These are phyloP conservation scores for Camelina hispida DNA, from an alignment of 345 rosid species.

Conservation along the genomic window DNA sequence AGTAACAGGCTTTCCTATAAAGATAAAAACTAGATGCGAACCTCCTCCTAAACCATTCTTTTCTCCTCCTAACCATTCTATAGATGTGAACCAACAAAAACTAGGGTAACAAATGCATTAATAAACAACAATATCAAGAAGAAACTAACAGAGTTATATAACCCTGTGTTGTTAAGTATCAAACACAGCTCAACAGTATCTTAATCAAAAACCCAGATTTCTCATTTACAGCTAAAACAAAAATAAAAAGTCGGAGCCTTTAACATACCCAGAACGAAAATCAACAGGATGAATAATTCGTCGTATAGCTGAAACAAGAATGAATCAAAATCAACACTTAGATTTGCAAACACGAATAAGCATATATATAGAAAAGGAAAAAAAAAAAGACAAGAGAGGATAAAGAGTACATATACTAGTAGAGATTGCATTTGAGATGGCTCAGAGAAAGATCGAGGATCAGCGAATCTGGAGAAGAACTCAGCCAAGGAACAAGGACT, in stretches of 20 bases:
- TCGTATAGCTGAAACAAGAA: slow-evolving; percentile 43
- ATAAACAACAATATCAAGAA: not conserved
- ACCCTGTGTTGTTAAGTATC: not conserved
- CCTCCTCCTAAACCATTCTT: not conserved
- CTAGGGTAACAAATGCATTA: not conserved
- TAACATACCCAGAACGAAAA: slow-evolving; percentile 42
- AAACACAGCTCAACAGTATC: slow-evolving; percentile 20
- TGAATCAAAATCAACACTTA: not conserved
- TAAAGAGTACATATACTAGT: slow-evolving; percentile 42
- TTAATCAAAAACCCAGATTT: slow-evolving; percentile 9
- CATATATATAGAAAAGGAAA: not conserved
- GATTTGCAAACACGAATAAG: not conserved
- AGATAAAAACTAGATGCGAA: slow-evolving; percentile 25
- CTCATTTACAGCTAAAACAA: not conserved
- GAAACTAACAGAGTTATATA: not conserved
- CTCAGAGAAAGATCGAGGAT: slow-evolving; percentile 49
- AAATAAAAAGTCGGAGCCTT: not conserved
- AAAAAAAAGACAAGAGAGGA: too few species aligned
- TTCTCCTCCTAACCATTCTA: not conserved
- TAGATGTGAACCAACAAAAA: slow-evolving; percentile 10
- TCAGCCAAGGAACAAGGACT: slow-evolving; percentile 44
- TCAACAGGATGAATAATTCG: slow-evolving; percentile 46
- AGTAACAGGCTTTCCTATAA: slow-evolving; percentile 63
- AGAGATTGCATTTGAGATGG: slow-evolving; percentile 51
- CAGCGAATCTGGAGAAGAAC: slow-evolving; percentile 50